Evolutionary conservation across 768 basidiomycete genomes (phyloP).

Genomic region (Naganishia vaughanmartiniae): DNA sequence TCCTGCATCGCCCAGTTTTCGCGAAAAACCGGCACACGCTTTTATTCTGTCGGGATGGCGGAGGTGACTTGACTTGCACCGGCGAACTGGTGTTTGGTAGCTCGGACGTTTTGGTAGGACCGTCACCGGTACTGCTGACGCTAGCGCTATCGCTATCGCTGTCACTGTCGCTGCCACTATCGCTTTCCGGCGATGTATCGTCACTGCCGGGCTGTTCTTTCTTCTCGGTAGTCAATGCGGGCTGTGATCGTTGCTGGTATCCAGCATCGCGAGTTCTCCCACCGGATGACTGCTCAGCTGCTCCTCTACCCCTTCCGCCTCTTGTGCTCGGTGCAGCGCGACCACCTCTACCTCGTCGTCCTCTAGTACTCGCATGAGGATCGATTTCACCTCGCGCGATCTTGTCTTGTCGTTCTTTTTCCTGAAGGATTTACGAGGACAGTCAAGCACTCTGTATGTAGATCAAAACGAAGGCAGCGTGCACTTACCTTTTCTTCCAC

Average conservation of each 20-base stretch:
- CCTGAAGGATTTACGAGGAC: slow-evolving; percentile 45
- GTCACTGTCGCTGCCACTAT: no score
- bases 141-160: background rate
- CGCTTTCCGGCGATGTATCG: background rate
- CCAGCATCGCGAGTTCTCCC: slow-evolving; percentile 17
- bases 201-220: background rate
- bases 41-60: slow-evolving; percentile 15
- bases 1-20: slow-evolving; percentile 39
- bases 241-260: slow-evolving; percentile 1
- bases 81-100: background rate
- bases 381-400: slow-evolving; percentile 40
- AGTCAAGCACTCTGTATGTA: background rate
- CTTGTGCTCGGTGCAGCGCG: slow-evolving; percentile 4
- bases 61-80: background rate
- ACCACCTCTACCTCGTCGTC: slow-evolving; percentile 17
- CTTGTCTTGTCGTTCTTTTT: slow-evolving; percentile 73
- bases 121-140: background rate
- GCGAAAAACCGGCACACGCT: slow-evolving; percentile 41
- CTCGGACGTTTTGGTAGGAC: background rate
- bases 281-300: background rate
- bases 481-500: slow-evolving; percentile 66
- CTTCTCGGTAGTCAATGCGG: background rate
- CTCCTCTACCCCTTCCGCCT: slow-evolving; percentile 14
- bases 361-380: slow-evolving; percentile 13
- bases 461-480: background rate